Evolutionary conservation across 768 basidiomycete species (phyloP), one percentile per base, ranked within the genome.

Genomic region (Macrolepiota fuliginosa): DNA sequence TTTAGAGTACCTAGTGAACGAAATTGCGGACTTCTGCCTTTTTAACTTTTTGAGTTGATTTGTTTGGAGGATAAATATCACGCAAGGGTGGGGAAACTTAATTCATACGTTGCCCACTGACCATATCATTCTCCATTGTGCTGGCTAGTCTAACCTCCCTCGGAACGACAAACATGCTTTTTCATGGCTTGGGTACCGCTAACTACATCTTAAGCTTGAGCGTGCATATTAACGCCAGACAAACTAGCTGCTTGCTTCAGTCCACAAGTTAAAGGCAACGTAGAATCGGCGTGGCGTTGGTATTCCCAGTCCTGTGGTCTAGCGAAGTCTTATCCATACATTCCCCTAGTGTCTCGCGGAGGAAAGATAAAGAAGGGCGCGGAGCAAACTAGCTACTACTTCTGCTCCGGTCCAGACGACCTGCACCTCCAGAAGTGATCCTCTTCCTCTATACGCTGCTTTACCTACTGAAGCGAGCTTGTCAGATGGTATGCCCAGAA

Each of bases 351-450:
- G 5, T 29, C 32, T 4, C 42, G 22, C 1, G 52, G 32, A 36
- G 51, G 32, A 15, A 36, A 46, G n/a, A 46, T 50, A 5, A 10
- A 39, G 1, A 19, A 6, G 29, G 29, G 10, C 22, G 10, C 47
- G 2, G 36, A 1, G 15, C 11, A 19, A 15, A 39, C 76, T 5
- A 63, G 70, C 10, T 77, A 67, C 63, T 76, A 77, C 65, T 78
- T 79, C 54, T 80, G 78, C 40, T 66, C 68, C 22, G 75, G 73
- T 10, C 62, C 66, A 22, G 66, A 73, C 10, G 77, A 79, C 61
- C 73, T 76, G 4, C 76, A 74, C 73, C 37, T 78, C 25, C 66
- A 67, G n/a, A 64, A 73, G 79, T 79, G 63, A 68, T 71, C 12
- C 27, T 35, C 57, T 54, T 6, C 35, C n/a, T 12, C 24, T n/a